Evolutionary conservation across 495 filamentous ascomycete species (phyloP), one percentile per base, ranked within the genome.

Genomic region (Oidiodendron maius): DNA sequence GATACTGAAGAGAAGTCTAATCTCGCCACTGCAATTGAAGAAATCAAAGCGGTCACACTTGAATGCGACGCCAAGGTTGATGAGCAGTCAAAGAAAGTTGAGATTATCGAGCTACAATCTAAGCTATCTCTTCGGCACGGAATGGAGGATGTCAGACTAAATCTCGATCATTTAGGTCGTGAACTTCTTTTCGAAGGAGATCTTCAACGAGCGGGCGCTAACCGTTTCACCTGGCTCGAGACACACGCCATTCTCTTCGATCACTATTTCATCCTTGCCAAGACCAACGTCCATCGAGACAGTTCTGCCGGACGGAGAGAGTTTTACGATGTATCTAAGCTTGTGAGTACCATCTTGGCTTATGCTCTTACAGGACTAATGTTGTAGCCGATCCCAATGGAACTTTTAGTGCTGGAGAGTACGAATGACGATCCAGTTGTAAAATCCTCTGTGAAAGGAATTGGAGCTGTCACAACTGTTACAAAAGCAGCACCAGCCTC

Each of bases 21-120:
- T 61, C 71, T 99, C 24, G 73, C 76, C 30, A 81, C 77, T 36
- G 93, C 93, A 8, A 89, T 95, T 44, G 90, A 96, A n/a, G 93
- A 99, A 66, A 93, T 97, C 61, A 91, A 88, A 63, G 71, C 75
- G 16, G 93, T 96, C 23, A 95, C 94, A 0, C 62, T 88, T 50
- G 94, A 97, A 57, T 99, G 93, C 62, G 89, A 99, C 58, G 80
- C 82, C 22, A 87, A 89, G 55, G 93, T 99, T n/a, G 91, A 83
- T 24, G 93, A 99, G 64, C 90, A 89, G 81, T 74, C 78, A 46
- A 91, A 90, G 67, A 91, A 90, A 65, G 87, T 95, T n/a, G 83
- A 85, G 46, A 70, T 99, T 58, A 78, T 82, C 34, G 91, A 97
- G 67, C 72, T 99, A n/a, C 71, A 82, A 15, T 65, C 75, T 23